Conservation (phyloP, 2,329 filamentous ascomycete genomes). For the Fusarium anthophilum region DNA sequence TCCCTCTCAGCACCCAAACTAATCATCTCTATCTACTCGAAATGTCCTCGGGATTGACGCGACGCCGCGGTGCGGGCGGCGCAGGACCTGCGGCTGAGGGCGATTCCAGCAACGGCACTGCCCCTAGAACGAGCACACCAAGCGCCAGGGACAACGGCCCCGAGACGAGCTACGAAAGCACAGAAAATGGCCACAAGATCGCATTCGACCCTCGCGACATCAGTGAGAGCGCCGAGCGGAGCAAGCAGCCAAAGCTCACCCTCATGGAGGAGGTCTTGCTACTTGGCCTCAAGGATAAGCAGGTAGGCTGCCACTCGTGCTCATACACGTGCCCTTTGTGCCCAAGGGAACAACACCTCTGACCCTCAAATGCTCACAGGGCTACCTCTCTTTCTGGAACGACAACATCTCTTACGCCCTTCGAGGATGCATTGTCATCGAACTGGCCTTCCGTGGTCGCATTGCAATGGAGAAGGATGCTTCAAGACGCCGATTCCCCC, state of each 20-base stretch:
- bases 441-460: constrained; percentile 93
- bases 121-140: constrained; percentile 65
- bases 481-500: constrained; percentile 87
- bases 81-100: constrained; percentile 65
- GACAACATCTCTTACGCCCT: constrained; percentile 99
- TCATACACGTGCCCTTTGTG: constrained; percentile 21
- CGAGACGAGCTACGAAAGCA: constrained; percentile 88
- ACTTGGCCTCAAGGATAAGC: constrained; percentile 97
- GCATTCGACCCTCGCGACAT: constrained; percentile 97
- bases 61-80: constrained; percentile 76
- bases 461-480: constrained; percentile 99
- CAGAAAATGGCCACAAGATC: constrained; percentile 98
- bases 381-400: constrained; percentile 99
- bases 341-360: background rate
- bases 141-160: constrained; percentile 65
- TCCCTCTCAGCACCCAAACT: constrained; percentile 7
- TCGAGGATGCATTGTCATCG: constrained; percentile 97
- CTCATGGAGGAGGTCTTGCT: constrained; percentile 98
- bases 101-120: constrained; percentile 63
- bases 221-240: constrained; percentile 93
- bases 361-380: constrained; percentile 61
- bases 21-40: constrained; percentile 18
- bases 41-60: constrained; percentile 63
- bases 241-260: constrained; percentile 97
- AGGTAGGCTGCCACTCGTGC: constrained; percentile 65